Evolutionary conservation across 2,329 filamentous ascomycete genomes (phyloP).

Genomic region (Colletotrichum spinosum): DNA sequence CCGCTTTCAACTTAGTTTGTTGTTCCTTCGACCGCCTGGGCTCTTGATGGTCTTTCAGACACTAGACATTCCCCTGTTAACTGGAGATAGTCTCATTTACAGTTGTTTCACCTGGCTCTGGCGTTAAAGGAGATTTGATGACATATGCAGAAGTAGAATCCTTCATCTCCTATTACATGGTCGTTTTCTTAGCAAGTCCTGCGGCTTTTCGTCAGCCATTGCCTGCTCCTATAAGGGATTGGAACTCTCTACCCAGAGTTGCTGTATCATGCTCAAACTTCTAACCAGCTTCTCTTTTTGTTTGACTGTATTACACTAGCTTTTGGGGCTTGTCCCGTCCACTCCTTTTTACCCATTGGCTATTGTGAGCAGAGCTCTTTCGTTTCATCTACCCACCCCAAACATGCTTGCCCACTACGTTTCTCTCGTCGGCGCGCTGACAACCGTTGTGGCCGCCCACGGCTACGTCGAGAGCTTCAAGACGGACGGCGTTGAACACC

Average conservation of each 20-base stretch:
- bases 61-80: not conserved
- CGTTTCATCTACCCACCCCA: not conserved
- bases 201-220: no score
- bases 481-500: conserved; percentile 23
- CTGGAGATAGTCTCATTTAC: not conserved
- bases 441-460: conserved; percentile 4
- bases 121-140: no score
- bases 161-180: no score
- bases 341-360: not conserved
- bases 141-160: no score
- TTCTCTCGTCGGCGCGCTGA: not conserved
- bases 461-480: conserved; percentile 16
- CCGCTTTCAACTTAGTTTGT: not conserved
- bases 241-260: no score
- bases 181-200: accelerated
- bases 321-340: not conserved
- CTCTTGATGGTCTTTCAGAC: not conserved
- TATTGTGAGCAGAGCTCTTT: not conserved
- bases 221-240: no score
- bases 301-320: no score
- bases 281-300: no score
- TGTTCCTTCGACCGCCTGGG: not conserved
- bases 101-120: not conserved
- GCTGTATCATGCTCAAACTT: no score
- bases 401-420: not conserved